A percentile compares a stretch with the other conserved stretches of the same genome.
These are phyloP conservation scores for Diplodia intermedia DNA, from an alignment of 2,329 filamentous ascomycete genomes.

Conservation along the genomic window DNA sequence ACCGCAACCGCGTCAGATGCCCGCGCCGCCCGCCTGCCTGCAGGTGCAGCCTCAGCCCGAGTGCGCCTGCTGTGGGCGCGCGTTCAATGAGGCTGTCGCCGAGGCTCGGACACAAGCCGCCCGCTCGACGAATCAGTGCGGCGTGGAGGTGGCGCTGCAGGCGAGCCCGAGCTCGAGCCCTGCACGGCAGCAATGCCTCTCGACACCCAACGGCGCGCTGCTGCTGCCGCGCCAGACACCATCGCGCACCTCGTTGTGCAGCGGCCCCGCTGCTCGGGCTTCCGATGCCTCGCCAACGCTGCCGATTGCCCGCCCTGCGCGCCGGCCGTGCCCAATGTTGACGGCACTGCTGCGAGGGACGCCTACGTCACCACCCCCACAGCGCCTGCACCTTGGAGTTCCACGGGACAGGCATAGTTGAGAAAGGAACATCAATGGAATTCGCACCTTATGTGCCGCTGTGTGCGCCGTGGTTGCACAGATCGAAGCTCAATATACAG, in stretches of 20 bases:
- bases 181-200: conserved; percentile 3
- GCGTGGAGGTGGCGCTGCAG: conserved; percentile 14
- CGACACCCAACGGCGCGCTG: not conserved
- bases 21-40: conserved; percentile 1
- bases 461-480: conserved; percentile 21
- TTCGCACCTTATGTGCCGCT: conserved; percentile 16
- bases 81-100: not conserved
- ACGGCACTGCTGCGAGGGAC: not conserved
- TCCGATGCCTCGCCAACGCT: conserved; percentile 1
- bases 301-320: conserved; percentile 1
- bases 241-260: not conserved
- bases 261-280: not conserved
- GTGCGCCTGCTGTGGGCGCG: conserved; percentile 1
- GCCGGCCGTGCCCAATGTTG: conserved; percentile 8
- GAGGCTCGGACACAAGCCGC: not conserved
- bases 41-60: not conserved
- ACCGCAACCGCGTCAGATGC: not conserved
- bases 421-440: not conserved
- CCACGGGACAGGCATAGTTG: not conserved
- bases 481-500: conserved; percentile 22
- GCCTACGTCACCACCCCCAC: conserved; percentile 12
- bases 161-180: conserved; percentile 6
- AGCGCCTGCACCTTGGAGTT: not conserved
- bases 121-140: conserved; percentile 7
- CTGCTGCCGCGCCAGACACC: not conserved